Evolutionary conservation across 257 asterid genomes (phyloP), one percentile per base, ranked within the genome.

Genomic region (Solanum bulbocastanum): DNA sequence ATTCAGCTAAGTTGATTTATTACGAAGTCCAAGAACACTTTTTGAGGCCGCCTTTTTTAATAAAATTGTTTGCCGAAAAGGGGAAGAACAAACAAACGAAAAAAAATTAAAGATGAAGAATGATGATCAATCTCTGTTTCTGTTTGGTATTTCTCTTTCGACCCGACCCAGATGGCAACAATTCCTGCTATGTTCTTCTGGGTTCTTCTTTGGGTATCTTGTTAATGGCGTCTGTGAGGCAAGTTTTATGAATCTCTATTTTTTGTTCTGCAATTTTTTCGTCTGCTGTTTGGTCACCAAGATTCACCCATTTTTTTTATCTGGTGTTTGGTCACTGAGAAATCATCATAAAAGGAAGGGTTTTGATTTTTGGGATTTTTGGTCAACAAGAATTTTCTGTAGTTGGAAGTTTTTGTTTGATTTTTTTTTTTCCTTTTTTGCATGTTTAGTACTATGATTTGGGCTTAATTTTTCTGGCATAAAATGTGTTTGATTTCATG

Each of bases 211-310:
- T 76, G 98, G 98, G 8, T 96, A 95, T 89, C 98, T 97, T 65
- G 94, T 97, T 62, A 95, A 95, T 87, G 99, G 99, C 86, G 85
- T 97, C 86, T 97, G 98, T 84, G 99, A 95, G 98, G 99, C 95
- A 89, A 83, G 32, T 85, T 20, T 81, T 81, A 46, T 46, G 20
- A 81, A 30, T 66, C 83, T 85, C 23, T 66, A 23, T 32, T 23
- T 72, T 78, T 14, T 30, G 22, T 52, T 33, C 85, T 66, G 78
- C 7, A 20, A 20, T 33, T 27, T 74, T 16, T 40, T 27, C 52
- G 32, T 46, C 35, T 86, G 66, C 33, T 60, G 71, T 87, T 44
- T 81, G 73, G 62, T 27, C 27, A 46, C 25, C 60, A 14, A 81
- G 85, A 46, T 16, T 46, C 35, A 15, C 46, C 15, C 46, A 18